Percentiles rank a stretch among this genome's conserved stretches.
These are phyloP conservation scores for Trifolium repens DNA, from an alignment of 306 rosid species.

Conservation along the genomic window DNA sequence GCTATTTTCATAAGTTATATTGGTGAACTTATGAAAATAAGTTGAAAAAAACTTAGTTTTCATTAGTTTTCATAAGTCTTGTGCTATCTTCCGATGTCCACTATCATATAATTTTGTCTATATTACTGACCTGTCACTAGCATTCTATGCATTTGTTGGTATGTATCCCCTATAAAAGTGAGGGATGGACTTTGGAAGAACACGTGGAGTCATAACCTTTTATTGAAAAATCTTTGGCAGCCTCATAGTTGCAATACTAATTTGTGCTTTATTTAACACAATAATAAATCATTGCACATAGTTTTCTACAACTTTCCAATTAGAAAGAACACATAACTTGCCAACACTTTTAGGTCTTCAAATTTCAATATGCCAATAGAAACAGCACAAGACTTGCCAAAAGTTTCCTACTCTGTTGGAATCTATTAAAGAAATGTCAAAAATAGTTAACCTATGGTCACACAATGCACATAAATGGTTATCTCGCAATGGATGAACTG, in stretches of 20 bases:
- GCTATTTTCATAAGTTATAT: no score
- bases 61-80: no score
- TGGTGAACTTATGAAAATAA: no score
- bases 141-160: slow-evolving; percentile 18
- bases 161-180: neutral
- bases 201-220: neutral
- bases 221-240: neutral
- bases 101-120: neutral
- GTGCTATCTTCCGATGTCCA: neutral
- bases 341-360: neutral
- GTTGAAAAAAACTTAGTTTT: no score
- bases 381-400: slow-evolving; percentile 9
- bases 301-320: neutral
- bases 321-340: neutral
- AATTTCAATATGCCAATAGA: slow-evolving; percentile 5
- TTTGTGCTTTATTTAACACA: neutral
- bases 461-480: slow-evolving; percentile 5
- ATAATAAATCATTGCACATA: neutral
- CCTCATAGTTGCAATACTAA: neutral
- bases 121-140: neutral
- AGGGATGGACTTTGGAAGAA: neutral
- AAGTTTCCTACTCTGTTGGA: neutral
- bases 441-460: neutral
- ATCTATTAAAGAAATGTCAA: neutral
- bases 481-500: slow-evolving; percentile 4